These are phyloP conservation scores for Sarocladiaceae sp. DNA, from an alignment of 2,329 filamentous ascomycete genomes.

Conservation along the genomic window DNA sequence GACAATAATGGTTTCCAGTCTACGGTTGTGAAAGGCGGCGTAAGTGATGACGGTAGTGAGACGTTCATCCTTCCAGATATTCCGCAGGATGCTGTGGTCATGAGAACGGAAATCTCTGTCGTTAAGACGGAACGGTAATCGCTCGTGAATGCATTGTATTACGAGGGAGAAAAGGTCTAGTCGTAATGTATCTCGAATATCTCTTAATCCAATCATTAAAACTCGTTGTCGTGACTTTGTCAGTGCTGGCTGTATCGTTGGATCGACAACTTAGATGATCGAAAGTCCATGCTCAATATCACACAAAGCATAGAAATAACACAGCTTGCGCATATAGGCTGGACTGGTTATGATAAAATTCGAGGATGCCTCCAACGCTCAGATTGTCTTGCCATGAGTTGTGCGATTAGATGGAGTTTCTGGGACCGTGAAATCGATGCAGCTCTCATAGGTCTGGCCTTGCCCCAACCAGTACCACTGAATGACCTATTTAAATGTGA, in stretches of 20 bases:
- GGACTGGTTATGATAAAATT: not conserved
- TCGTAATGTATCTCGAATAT: too few species aligned
- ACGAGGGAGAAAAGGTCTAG: too few species aligned
- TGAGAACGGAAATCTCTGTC: not conserved
- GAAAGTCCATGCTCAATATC: too few species aligned
- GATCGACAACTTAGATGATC: too few species aligned
- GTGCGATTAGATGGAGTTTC: not conserved
- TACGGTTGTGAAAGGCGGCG: not conserved
- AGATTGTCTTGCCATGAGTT: not conserved
- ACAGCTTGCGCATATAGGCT: not conserved
- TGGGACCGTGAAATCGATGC: conserved; percentile 49
- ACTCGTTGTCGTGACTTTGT: too few species aligned
- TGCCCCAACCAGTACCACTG: conserved; percentile 58
- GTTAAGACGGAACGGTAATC: not conserved
- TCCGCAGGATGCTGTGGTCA: not conserved
- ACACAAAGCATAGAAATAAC: too few species aligned
- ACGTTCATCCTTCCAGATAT: conserved; percentile 1
- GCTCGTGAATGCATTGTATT: not conserved
- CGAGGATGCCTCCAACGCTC: not conserved
- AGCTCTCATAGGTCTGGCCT: conserved; percentile 59
- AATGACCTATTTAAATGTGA: conserved; percentile 31
- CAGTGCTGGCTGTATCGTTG: too few species aligned
- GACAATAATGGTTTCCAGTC: not conserved
- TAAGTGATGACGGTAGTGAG: conserved; percentile 1
- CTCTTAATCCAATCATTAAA: too few species aligned